These are phyloP conservation scores for Trypanosoma lewisi DNA, from an alignment of 208 protist species.

Conservation along the genomic window DNA sequence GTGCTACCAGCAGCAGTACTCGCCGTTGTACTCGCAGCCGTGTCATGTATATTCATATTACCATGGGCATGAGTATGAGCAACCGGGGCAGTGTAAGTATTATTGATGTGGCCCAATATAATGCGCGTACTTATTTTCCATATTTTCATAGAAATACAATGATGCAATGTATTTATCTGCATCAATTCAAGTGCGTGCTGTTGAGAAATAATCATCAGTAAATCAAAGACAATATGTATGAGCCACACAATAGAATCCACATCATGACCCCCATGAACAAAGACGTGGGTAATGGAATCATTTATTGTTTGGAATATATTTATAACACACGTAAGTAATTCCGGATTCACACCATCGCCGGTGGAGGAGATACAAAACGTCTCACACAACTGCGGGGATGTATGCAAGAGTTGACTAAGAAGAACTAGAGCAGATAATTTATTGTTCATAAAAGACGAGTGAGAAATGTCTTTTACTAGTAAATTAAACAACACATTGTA, in stretches of 20 bases:
- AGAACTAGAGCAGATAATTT: conserved; percentile 46
- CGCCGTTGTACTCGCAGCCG: no score
- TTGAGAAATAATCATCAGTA: conserved; percentile 56
- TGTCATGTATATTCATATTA: no score
- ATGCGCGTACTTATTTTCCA: conserved; percentile 64
- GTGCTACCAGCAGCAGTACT: neutral
- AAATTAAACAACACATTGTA: conserved; percentile 58
- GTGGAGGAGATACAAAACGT: conserved; percentile 50
- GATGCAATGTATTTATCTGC: conserved; percentile 41
- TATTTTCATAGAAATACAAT: conserved; percentile 60
- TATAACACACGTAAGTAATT: conserved; percentile 44
- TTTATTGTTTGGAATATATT: conserved; percentile 54
- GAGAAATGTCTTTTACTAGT: conserved; percentile 52
- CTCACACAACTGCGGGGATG: conserved; percentile 61
- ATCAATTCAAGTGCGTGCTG: conserved; percentile 57
- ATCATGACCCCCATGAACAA: conserved; percentile 32
- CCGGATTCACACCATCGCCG: conserved; percentile 31
- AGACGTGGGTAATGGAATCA: conserved; percentile 39
- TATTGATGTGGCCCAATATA: conserved; percentile 44
- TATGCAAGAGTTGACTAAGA: conserved; percentile 55
- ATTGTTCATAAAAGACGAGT: conserved; percentile 14
- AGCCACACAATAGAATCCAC: conserved; percentile 36
- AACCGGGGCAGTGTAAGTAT: no score
- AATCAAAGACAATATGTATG: conserved; percentile 57
- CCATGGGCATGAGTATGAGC: no score